These are phyloP conservation scores for Epichloe bromicola DNA, from an alignment of 2,329 filamentous ascomycete species.

Conservation along the genomic window DNA sequence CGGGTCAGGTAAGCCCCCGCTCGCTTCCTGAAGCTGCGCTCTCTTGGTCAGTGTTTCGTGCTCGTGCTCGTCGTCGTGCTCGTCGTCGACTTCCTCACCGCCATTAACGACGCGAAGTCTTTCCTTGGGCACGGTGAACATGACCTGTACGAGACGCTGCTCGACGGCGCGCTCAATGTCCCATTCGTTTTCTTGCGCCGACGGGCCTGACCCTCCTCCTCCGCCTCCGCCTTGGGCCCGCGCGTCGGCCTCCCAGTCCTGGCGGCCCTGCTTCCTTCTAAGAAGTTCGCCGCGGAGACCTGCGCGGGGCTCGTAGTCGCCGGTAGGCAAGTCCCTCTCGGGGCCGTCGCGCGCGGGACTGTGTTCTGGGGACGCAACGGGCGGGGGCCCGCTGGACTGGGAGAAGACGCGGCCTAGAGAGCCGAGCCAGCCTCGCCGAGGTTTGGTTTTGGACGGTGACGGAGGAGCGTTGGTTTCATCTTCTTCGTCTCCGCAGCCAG, in stretches of 20 bases:
- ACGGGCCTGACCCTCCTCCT: slow-evolving; percentile 14
- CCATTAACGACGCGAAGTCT: slow-evolving; percentile 81
- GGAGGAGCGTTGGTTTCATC: slow-evolving; percentile 27
- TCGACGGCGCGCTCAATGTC: slow-evolving; percentile 64
- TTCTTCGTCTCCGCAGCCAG: slow-evolving; percentile 22
- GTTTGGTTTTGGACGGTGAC: slow-evolving; percentile 45
- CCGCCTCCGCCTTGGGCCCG: slow-evolving; percentile 13
- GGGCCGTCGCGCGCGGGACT: slow-evolving; percentile 15
- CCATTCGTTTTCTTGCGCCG: slow-evolving; percentile 53
- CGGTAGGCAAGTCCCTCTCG: slow-evolving; percentile 17
- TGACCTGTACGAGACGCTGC: slow-evolving; percentile 61
- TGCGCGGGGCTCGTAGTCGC: slow-evolving; percentile 31
- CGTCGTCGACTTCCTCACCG: slow-evolving; percentile 30
- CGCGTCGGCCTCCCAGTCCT: slow-evolving; percentile 34
- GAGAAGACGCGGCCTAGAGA: slow-evolving; percentile 51
- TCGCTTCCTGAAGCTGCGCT: slow-evolving; percentile 1
- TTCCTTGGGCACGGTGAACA: slow-evolving; percentile 89
- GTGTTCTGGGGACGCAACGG: slow-evolving; percentile 7
- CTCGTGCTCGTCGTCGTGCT: neutral
- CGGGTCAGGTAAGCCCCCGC: slow-evolving; percentile 10
- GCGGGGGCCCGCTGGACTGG: slow-evolving; percentile 22
- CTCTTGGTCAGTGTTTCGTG: slow-evolving; percentile 7
- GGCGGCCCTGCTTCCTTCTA: slow-evolving; percentile 40
- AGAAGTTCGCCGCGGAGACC: slow-evolving; percentile 36
- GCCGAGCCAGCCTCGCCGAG: slow-evolving; percentile 51